Evolutionary conservation across 2,329 filamentous ascomycete genomes (phyloP), one percentile per base, ranked within the genome.

Genomic region (Nectriaceae sp.): DNA sequence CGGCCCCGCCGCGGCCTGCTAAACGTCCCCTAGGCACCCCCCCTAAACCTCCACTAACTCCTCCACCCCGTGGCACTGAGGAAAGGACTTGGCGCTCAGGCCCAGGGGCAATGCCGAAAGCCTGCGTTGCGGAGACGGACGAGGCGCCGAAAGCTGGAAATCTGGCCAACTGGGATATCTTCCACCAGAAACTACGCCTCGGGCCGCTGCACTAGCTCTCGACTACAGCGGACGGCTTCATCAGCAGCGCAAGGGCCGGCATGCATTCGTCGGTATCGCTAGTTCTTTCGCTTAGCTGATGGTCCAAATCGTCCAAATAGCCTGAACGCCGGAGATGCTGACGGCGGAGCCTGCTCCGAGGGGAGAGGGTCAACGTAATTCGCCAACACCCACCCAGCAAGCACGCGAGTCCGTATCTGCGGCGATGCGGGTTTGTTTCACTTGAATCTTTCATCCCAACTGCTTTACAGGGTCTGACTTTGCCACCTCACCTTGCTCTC

Each of bases 161-260:
- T 36, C 22, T 43, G 50, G 31, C 35, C 39, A 47, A 54, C 53
- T 18, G 21, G 26, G 35, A 6, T 18, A 37, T 37, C 11, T 16
- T 37, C 8, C 8, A 8, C 8, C 26, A 31, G 21, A 15, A 31
- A 16, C 18, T 21, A 29, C 46, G 54, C 56, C 49, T 55, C 56
- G 51, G 53, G 38, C 53, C 56, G 54, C 43, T 50, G 40, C 44
- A 26, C 54, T 55, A 57, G 51, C 35, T 31, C 26, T 31, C 8
- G 26, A 8, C 26, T 15, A 31, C 8, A 8, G 10, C 15, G 10
- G 26, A 31, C 15, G 26, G 26, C 26, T n/a, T 15, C 26, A 10
- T 31, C 26, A 8, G 10, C 26, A 31, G 26, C 26, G 10, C 8
- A 15, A 8, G 26, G 26, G 26, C 26, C 10, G 8, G 26, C 10